Evolutionary conservation across 2,329 filamentous ascomycete species (phyloP).

Genomic region (Fusarium metavorans): DNA sequence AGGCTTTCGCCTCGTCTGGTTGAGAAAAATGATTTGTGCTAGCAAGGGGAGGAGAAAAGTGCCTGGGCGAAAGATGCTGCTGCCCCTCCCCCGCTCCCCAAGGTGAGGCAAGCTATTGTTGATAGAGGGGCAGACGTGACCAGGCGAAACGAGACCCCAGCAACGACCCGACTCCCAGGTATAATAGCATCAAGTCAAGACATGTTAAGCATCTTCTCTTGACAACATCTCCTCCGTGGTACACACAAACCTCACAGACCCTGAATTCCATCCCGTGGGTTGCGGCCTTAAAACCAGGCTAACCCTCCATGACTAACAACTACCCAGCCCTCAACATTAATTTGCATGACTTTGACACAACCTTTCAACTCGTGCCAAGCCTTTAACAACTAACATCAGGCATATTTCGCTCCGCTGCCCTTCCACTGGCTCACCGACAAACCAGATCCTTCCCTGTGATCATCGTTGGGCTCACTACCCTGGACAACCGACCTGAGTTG

Average conservation of each 20-base stretch:
- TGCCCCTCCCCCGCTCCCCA: conserved; percentile 35
- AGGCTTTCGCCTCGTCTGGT: not conserved
- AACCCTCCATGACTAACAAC: conserved; percentile 39
- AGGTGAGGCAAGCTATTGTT: not conserved
- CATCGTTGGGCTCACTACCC: not conserved
- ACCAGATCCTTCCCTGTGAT: not conserved
- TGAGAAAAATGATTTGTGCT: not conserved
- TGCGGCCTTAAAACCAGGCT: conserved; percentile 12
- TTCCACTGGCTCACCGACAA: conserved; percentile 31
- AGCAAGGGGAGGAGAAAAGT: not conserved
- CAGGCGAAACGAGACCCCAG: not conserved
- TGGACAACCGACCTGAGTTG: not conserved
- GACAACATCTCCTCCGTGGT: not conserved
- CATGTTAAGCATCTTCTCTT: not conserved
- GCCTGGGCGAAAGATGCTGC: not conserved
- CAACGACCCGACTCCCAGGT: not conserved
- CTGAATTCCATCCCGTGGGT: not conserved
- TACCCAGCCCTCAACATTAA: conserved; percentile 12
- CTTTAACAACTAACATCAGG: conserved; percentile 29
- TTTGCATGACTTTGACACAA: conserved; percentile 47
- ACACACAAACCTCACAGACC: not conserved
- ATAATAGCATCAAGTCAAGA: not conserved
- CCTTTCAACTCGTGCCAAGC: conserved; percentile 34
- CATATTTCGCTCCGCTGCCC: conserved; percentile 24
- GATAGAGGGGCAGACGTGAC: not conserved